A percentile compares a stretch with the other conserved stretches of the same genome.
Conservation (phyloP, 2,329 filamentous ascomycete genomes). For the Fonsecaea multimorphosa region DNA sequence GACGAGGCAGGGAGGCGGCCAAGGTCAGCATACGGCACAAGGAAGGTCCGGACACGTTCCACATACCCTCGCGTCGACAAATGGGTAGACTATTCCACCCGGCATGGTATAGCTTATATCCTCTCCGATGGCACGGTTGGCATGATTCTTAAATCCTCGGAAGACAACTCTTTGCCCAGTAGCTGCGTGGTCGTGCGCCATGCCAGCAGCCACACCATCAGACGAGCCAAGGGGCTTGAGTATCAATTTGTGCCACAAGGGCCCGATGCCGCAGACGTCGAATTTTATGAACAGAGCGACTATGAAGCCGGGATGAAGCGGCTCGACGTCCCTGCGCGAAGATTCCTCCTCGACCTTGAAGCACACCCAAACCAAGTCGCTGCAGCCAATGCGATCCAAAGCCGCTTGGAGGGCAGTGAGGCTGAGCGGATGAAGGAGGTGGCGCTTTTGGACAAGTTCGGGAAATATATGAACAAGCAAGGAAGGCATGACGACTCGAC, state of each 20-base stretch:
- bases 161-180: constrained; percentile 51
- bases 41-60: constrained; percentile 19
- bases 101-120: constrained; percentile 59
- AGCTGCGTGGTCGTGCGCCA: constrained; percentile 55
- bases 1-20: constrained; percentile 22
- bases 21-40: constrained; percentile 27
- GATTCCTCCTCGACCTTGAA: constrained; percentile 44
- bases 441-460: constrained; percentile 57
- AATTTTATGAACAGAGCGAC: constrained; percentile 56
- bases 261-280: constrained; percentile 45
- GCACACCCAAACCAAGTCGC: constrained; percentile 31
- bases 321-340: constrained; percentile 48
- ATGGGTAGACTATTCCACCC: constrained; percentile 61
- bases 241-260: constrained; percentile 53
- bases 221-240: constrained; percentile 50
- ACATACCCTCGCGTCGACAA: constrained; percentile 57
- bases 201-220: constrained; percentile 54
- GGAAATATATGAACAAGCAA: constrained; percentile 59
- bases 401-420: constrained; percentile 46
- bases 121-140: constrained; percentile 58
- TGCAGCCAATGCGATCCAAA: constrained; percentile 37
- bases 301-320: constrained; percentile 49
- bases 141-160: constrained; percentile 54
- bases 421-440: constrained; percentile 57
- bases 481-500: constrained; percentile 49